Conservation (phyloP, 176 grass and related monocot species). For the Carex kokanica region DNA sequence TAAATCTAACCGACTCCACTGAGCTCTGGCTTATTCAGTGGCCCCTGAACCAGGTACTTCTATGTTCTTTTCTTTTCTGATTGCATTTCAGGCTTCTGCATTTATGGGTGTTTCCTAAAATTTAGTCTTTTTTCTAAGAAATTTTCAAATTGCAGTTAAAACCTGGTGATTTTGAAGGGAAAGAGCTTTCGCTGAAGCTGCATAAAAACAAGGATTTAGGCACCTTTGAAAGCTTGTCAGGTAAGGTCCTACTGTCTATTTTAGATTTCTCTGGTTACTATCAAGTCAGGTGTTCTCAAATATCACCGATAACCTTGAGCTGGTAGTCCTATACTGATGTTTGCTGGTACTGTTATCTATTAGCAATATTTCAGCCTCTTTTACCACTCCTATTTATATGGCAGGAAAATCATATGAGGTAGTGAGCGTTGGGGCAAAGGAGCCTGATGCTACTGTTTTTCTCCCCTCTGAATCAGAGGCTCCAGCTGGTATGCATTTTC, state of each 20-base stretch:
- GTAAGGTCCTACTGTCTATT: conserved; percentile 30
- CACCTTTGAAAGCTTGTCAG: conserved; percentile 54
- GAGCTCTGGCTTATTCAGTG: conserved; percentile 90
- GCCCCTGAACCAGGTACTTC: conserved; percentile 54
- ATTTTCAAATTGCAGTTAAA: conserved; percentile 40
- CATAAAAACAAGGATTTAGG: conserved; percentile 45
- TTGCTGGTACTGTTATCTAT: background rate
- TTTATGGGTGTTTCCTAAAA: background rate
- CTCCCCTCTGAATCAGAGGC: conserved; percentile 47
- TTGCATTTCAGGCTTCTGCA: background rate
- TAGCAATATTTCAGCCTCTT: background rate
- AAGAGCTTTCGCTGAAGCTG: conserved; percentile 59
- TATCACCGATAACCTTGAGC: background rate
- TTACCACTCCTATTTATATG: conserved; percentile 3
- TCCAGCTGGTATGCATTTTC: conserved; percentile 42
- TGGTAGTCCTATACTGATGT: background rate
- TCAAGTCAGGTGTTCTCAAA: background rate
- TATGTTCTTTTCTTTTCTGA: background rate
- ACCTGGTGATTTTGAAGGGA: conserved; percentile 53
- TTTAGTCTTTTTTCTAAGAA: background rate
- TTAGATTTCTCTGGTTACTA: background rate
- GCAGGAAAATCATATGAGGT: conserved; percentile 75
- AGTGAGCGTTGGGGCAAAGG: conserved; percentile 49
- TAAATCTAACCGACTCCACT: conserved; percentile 45
- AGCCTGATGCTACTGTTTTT: conserved; percentile 74